Evolutionary conservation across 2,329 filamentous ascomycete genomes (phyloP).

Genomic region (Cercospora sp.): DNA sequence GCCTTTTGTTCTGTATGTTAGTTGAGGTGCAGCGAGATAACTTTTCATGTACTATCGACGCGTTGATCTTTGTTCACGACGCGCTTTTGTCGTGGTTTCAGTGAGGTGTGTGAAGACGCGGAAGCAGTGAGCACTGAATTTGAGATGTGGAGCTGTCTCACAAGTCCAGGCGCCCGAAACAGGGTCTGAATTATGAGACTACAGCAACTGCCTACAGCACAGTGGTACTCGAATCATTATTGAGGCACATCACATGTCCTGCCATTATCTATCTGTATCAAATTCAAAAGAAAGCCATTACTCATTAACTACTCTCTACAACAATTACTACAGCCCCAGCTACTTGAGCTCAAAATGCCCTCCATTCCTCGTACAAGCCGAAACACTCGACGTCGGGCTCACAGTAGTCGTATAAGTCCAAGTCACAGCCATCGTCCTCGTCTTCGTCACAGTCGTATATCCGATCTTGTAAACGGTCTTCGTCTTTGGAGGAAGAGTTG

Average conservation of each 20-base stretch:
- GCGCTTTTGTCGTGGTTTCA: not conserved
- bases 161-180: no score
- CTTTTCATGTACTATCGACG: not conserved
- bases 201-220: not conserved
- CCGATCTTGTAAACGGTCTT: constrained; percentile 14
- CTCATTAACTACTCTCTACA: not conserved
- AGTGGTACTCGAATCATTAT: not conserved
- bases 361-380: constrained; percentile 18
- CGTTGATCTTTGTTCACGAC: not conserved
- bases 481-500: constrained; percentile 10
- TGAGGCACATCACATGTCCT: not conserved
- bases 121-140: not conserved
- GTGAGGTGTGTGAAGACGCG: not conserved
- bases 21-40: not conserved
- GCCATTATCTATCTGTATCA: not conserved
- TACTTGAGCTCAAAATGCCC: constrained; percentile 19
- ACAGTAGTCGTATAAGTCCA: constrained; percentile 22
- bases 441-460: constrained; percentile 12
- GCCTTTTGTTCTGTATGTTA: not conserved
- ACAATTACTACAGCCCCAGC: not conserved
- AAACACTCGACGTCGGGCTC: constrained; percentile 13
- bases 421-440: constrained; percentile 17
- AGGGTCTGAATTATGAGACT: not conserved
- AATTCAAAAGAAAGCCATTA: not conserved
- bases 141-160: not conserved